A percentile compares a stretch with the other conserved stretches of the same genome.
phyloP scores from a whole-genome alignment of 2,329 filamentous ascomycete genomes.

The Aurifilum marmelostoma region DNA sequence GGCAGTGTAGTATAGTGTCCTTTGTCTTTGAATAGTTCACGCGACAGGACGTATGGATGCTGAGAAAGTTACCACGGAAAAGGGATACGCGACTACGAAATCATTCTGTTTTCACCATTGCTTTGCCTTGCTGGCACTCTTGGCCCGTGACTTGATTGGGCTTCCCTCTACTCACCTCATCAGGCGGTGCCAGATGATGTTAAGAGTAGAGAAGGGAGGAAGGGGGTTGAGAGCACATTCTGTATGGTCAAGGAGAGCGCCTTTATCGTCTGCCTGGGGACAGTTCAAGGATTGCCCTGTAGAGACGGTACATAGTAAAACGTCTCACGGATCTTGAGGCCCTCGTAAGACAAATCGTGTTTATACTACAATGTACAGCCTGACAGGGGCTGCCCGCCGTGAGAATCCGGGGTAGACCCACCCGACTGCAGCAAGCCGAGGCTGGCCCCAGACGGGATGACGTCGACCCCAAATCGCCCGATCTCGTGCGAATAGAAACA shows the following conservation, averaged over 20 bases:
- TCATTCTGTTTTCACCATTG: background rate
- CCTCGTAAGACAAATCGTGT: background rate
- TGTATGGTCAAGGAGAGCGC: no score
- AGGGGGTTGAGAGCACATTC: no score
- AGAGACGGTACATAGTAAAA: no score
- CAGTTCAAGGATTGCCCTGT: no score
- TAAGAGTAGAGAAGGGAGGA: no score
- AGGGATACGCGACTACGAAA: background rate
- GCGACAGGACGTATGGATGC: background rate
- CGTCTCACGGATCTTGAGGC: background rate
- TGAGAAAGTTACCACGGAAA: background rate
- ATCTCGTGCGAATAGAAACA: background rate
- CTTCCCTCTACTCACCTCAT: no score
- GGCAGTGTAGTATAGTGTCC: background rate
- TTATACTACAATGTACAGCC: background rate
- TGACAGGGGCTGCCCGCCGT: background rate
- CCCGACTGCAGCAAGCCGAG: background rate
- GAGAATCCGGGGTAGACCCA: constrained; percentile 8
- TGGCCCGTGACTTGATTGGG: background rate
- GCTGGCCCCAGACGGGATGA: constrained; percentile 1
- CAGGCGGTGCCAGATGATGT: no score
- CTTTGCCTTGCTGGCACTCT: background rate
- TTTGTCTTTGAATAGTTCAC: background rate
- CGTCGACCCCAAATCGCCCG: background rate
- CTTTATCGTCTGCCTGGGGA: no score